Base-by-base conservation (phyloP, 78 protist genomes). In the Dictyostelium intermedium region DNA sequence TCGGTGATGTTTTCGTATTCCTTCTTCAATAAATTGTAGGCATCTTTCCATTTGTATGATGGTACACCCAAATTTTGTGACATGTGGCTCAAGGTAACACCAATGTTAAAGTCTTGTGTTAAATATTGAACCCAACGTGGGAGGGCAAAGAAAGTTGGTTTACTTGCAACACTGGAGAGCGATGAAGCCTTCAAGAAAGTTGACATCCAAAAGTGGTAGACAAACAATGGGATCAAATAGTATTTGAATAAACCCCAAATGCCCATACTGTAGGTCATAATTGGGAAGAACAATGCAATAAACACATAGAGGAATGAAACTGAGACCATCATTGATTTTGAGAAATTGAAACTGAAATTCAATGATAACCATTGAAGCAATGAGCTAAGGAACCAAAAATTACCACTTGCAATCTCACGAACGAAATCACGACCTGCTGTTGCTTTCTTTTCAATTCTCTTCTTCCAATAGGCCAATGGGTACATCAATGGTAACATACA, bases 131-230 rank as follows among this genome's bases (percentile, higher is more conserved):
- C 70, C 77, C 83, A 82, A 27, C 61, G 30, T 37, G 92, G 91
- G 4, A 91, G 45, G 10, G 60, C 47, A 41, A 85, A 72, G 81
- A 91, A 91, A 7, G 85, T 77, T 32, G 84, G 85, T 27, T 27
- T 56, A 37, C 43, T 37, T 9, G 39, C 27, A 9, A 61, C 79
- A 30, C 27, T 66, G 18, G 77, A 70, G 16, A 91, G 61, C 8
- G 37, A 73, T 11, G 60, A 34, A 34, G 89, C 91, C 39, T 85
- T 85, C 20, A 91, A 45, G 83, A 85, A 91, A 10, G 91, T 91
- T 50, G 87, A 79, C 91, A 91, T 85, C 95, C 95, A 91, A 34
- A 91, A 82, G 60, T 91, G 95, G 16, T 91, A 91, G 81, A 85
- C 95, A 69, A 91, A 81, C 83, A 84, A 70, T 39, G 95, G 95